Evolutionary conservation across 352 stramenopile species (phyloP), one percentile per base, ranked within the genome.

Genomic region (Phytophthora parvispora): DNA sequence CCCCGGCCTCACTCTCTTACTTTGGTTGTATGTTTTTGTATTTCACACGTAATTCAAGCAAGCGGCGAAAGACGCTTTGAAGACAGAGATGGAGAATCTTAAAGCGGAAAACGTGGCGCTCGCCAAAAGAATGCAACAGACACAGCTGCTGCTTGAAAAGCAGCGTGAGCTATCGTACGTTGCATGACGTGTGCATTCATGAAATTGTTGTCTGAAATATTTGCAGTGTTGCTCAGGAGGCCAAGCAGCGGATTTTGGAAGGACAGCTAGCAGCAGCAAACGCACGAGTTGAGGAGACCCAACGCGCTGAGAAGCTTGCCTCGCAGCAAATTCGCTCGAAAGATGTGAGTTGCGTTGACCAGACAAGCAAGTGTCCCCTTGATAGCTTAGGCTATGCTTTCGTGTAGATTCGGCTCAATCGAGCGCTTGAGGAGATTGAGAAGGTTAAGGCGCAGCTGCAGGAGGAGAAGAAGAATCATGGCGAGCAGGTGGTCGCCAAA

Each of bases 301-400:
- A 90, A 59, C 80, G 80, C 10, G 73, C 73, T 6, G 86, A 96
- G 48, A 94, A 93, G 47, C 69, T 88, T 36, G 60, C 83, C 1
- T 75, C 82, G 5, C 83, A 92, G 53, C 80, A 94, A 56, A 91
- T 90, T 61, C 85, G 87, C 42, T 89, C 84, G 15, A 93, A 94
- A 77, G 86, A 96, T 27, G 84, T 90, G 29, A 32, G 42, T 6
- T 32, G 2, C 15, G 20, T 28, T 56, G 20, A 18, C 6, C 31
- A 12, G 10, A 6, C 3, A 16, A 20, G 20, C 4, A 22, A 29
- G 22, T 47, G 56, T 12, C 13, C 34, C n/a, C n/a, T 10, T 31
- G 12, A 5, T 18, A 60, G 24, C 16, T 64, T 32, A 48, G 10
- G 16, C 36, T 7, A 34, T 10, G 0, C 32, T 45, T 62, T 43